These are phyloP conservation scores for Pseudogymnoascus sp. DNA, from an alignment of 2,329 filamentous ascomycete genomes.

Conservation along the genomic window DNA sequence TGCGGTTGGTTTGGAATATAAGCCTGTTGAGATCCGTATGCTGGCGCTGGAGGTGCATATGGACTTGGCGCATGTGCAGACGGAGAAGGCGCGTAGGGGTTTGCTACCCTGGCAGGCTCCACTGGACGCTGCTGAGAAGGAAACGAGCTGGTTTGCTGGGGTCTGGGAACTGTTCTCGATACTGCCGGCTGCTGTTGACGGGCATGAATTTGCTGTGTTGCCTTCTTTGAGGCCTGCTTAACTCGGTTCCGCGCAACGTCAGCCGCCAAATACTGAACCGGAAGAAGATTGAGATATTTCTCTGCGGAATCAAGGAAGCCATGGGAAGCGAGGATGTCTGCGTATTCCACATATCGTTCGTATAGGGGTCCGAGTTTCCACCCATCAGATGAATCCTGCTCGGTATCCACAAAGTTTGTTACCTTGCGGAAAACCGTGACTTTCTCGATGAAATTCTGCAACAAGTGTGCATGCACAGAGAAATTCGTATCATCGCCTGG, in stretches of 20 bases:
- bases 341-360: conserved; percentile 93
- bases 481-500: conserved; percentile 70
- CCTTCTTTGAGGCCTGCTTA: conserved; percentile 69
- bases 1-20: conserved; percentile 32
- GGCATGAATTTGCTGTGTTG: conserved; percentile 31
- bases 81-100: conserved; percentile 30
- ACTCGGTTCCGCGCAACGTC: conserved; percentile 81
- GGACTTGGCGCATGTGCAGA: conserved; percentile 34
- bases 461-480: conserved; percentile 77
- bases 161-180: conserved; percentile 35
- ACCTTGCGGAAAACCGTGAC: conserved; percentile 94
- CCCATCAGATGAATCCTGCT: conserved; percentile 60
- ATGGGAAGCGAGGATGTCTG: conserved; percentile 85
- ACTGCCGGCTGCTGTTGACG: conserved; percentile 27
- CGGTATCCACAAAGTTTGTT: conserved; percentile 78
- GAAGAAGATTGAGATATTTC: conserved; percentile 84
- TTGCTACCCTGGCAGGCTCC: conserved; percentile 25
- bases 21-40: conserved; percentile 32
- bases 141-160: conserved; percentile 33
- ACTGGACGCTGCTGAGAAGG: conserved; percentile 38
- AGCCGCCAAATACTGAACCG: conserved; percentile 73
- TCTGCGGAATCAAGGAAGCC: conserved; percentile 81
- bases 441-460: conserved; percentile 96
- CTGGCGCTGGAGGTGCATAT: conserved; percentile 38
- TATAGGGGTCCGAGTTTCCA: conserved; percentile 90